Evolutionary conservation across 2,329 filamentous ascomycete species (phyloP).

Genomic region (Purpureocillium takamizusanense): DNA sequence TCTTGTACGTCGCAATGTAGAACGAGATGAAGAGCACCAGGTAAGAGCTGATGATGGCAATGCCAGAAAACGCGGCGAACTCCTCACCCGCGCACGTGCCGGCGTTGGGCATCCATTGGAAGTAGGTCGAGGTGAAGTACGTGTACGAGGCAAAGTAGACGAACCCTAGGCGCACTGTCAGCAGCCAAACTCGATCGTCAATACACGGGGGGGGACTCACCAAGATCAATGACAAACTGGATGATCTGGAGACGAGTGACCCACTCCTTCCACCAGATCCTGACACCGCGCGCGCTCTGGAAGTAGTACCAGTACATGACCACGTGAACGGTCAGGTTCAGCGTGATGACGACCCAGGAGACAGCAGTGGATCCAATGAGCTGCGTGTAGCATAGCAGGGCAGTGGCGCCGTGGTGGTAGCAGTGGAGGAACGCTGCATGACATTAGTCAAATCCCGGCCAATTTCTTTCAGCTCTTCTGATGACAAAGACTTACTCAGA

Average conservation of each 20-base stretch:
- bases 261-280: conserved; percentile 99
- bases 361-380: conserved; percentile 87
- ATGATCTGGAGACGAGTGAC: conserved; percentile 95
- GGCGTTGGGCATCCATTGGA: conserved; percentile 69
- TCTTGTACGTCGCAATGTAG: conserved; percentile 95
- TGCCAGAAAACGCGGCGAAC: conserved; percentile 88
- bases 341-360: conserved; percentile 86
- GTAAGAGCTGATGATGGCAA: conserved; percentile 88
- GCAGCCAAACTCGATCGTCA: no score
- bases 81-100: conserved; percentile 92
- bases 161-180: conserved; percentile 56
- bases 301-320: conserved; percentile 99
- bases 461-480: not conserved
- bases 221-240: conserved; percentile 94
- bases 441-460: conserved; percentile 17
- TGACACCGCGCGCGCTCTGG: conserved; percentile 90
- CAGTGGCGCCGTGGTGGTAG: conserved; percentile 96
- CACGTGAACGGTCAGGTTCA: conserved; percentile 91
- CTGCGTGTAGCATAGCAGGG: conserved; percentile 96
- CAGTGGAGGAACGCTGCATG: conserved; percentile 85
- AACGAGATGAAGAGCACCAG: conserved; percentile 97
- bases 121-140: conserved; percentile 92
- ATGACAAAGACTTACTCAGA: conserved; percentile 41
- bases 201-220: conserved; percentile 38
- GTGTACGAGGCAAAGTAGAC: conserved; percentile 99